Conservation (phyloP, 208 protist genomes). For the Crithidia sp. region DNA sequence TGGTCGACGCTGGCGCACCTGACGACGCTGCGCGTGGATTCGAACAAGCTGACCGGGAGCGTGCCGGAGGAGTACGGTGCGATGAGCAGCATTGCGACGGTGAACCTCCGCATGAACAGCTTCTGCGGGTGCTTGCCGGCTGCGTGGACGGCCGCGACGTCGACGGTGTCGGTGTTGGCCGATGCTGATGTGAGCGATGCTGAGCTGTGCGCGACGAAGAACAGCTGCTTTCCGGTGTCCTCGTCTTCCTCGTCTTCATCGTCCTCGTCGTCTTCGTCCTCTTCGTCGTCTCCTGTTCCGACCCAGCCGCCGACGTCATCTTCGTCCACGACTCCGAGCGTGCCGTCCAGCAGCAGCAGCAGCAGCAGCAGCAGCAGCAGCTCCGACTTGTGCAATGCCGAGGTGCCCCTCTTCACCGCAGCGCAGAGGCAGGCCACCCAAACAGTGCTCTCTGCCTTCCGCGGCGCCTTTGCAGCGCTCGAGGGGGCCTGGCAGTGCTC, state of each 20-base stretch:
- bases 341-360: slow-evolving; percentile 1
- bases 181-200: not conserved
- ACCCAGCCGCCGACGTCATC: not conserved
- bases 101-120: slow-evolving; percentile 1
- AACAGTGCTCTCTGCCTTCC: not conserved
- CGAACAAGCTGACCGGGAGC: not conserved
- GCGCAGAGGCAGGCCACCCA: not conserved
- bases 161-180: slow-evolving; percentile 1
- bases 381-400: not conserved
- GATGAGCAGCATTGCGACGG: not conserved
- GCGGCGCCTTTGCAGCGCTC: not conserved
- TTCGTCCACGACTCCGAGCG: no score
- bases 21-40: not conserved
- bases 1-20: slow-evolving; percentile 9
- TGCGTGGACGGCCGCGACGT: not conserved
- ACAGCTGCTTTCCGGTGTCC: slow-evolving; percentile 2
- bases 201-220: not conserved
- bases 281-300: not conserved
- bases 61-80: slow-evolving; percentile 1
- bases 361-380: slow-evolving; percentile 7
- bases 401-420: not conserved
- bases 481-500: not conserved
- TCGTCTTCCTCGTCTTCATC: slow-evolving; percentile 1
- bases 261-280: not conserved
- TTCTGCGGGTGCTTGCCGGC: slow-evolving; percentile 13